Evolutionary conservation across 495 filamentous ascomycete species (phyloP), one percentile per base, ranked within the genome.

Genomic region (Aspergillus ellipticus): DNA sequence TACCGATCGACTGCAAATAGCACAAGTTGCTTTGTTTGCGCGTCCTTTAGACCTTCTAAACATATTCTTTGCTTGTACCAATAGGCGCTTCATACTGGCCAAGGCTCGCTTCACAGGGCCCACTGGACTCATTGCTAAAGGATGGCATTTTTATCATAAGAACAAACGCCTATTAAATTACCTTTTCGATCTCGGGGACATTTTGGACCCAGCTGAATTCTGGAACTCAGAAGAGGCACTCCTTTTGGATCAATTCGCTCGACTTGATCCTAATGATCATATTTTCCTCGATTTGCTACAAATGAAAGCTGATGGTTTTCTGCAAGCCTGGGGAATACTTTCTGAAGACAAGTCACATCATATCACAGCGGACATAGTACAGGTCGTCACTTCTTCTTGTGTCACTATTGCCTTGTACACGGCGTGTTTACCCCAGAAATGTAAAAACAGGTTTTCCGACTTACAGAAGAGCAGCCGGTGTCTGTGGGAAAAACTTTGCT

Each of bases 301-400:
- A 51, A 57, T 66, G 15, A 78, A 78, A 63, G 70, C 71, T 2
- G 74, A 79, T 16, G 33, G 47, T 2, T 77, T 82, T 41, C 54
- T 72, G 5, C 77, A 79, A 39, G 54, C 61, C n/a, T 81, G 78
- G 77, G 57, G 70, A 39, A 49, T 65, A 16, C 60, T 81, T 39
- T 67, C 56, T 19, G 65, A 67, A 42, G 71, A 73, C 7, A 74
- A 66, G 49, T 71, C 71, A 37, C 68, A 73, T 33, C 71, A 79
- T 58, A 61, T 81, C 5, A 78, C 75, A 21, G 55, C 67, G 15
- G 78, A 79, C 48, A 67, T 75, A 42, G 54, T 81, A 49, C 75
- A 81, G 39, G 76, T 80, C 22, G 52, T 79, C 33, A 64, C 64
- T 22, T 80, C 77, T 28, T 71, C 76, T 49, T 79, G 72, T 59